Percentiles rank a stretch among this genome's conserved stretches.
These are phyloP conservation scores for Ogataea pini DNA, from an alignment of 805 yeast genomes.

Conservation along the genomic window DNA sequence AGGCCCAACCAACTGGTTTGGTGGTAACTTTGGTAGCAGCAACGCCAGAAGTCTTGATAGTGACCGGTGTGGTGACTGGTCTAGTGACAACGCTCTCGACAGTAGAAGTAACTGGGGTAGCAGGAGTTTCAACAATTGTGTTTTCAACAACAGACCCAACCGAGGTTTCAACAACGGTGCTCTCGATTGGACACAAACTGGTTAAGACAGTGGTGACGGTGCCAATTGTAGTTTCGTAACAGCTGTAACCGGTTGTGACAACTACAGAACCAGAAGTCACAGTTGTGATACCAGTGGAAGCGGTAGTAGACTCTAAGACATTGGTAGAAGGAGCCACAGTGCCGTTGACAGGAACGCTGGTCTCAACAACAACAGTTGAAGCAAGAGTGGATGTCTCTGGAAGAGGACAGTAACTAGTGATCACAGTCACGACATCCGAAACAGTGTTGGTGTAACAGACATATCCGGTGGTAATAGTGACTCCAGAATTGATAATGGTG, in stretches of 20 bases:
- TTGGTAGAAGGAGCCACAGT: not conserved
- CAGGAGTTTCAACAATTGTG: not conserved
- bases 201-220: no score
- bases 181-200: not conserved
- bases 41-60: not conserved
- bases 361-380: not conserved
- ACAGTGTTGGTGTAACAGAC: conserved; percentile 1
- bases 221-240: not conserved
- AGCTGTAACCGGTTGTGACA: no score
- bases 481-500: not conserved
- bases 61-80: not conserved
- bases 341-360: not conserved
- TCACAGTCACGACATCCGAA: not conserved
- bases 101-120: not conserved
- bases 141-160: not conserved
- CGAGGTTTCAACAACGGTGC: not conserved
- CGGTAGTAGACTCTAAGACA: not conserved
- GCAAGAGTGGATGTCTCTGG: not conserved
- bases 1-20: not conserved
- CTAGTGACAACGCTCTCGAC: not conserved
- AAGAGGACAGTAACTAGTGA: conserved; percentile 3
- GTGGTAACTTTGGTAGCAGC: conserved; percentile 2
- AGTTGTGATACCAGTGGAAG: not conserved
- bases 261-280: no score
- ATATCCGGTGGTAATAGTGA: conserved; percentile 4